phyloP scores from a whole-genome alignment of 495 filamentous ascomycete genomes.

The Podospora didyma region DNA sequence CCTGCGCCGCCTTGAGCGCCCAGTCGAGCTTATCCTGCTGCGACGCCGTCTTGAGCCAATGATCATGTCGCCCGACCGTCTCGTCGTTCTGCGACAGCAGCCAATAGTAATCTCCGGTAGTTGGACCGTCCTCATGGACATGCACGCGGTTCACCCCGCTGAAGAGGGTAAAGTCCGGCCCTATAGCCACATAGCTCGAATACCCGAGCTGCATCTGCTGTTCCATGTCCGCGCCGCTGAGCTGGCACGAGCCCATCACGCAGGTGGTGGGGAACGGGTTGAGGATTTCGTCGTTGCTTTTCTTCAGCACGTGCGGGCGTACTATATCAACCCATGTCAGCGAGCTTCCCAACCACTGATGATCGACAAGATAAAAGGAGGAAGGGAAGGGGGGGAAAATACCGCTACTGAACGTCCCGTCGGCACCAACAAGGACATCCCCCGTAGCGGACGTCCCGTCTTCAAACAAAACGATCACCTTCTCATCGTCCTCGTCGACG shows the following conservation, averaged over 20 bases:
- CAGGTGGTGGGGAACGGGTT: constrained; percentile 10
- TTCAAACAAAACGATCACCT: constrained; percentile 64
- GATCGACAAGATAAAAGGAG: too few relatives aligned
- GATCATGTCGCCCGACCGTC: constrained; percentile 11
- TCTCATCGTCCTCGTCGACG: constrained; percentile 34
- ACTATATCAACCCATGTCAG: constrained; percentile 19
- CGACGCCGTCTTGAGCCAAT: constrained; percentile 23
- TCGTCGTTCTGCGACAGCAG: constrained; percentile 11
- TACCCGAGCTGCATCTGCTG: constrained; percentile 28
- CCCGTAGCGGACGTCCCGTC: constrained; percentile 57
- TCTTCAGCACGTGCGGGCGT: constrained; percentile 24
- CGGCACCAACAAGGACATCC: constrained; percentile 43
- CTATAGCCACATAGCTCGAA: constrained; percentile 14
- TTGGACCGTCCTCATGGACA: constrained; percentile 11
- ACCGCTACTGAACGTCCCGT: constrained; percentile 40
- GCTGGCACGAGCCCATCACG: constrained; percentile 18
- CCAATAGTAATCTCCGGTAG: constrained; percentile 27
- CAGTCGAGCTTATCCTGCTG: constrained; percentile 16
- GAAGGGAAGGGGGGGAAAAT: not conserved
- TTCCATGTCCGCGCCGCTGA: constrained; percentile 22
- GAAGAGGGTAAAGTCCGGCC: constrained; percentile 19
- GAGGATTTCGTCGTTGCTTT: constrained; percentile 22
- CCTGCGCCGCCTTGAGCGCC: constrained; percentile 9
- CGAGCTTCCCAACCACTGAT: too few relatives aligned
- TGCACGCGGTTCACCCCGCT: constrained; percentile 21